These are phyloP conservation scores for Pseudocercospora cruenta DNA, from an alignment of 2,329 filamentous ascomycete genomes.

Conservation along the genomic window DNA sequence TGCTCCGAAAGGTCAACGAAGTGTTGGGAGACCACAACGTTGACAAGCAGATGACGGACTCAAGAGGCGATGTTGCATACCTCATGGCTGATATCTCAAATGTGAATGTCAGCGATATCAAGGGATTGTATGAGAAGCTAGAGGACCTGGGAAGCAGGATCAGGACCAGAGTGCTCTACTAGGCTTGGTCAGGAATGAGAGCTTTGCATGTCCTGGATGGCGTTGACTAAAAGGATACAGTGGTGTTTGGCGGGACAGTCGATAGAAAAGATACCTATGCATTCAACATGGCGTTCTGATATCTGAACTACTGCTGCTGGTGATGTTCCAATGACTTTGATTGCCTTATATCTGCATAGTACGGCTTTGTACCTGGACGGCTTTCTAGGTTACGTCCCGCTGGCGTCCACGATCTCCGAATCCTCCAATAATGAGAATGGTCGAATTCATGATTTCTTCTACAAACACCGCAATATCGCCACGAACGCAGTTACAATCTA, in stretches of 20 bases:
- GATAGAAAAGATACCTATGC: constrained; percentile 19
- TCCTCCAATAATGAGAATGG: too few relatives aligned
- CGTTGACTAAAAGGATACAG: background rate
- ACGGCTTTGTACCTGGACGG: too few relatives aligned
- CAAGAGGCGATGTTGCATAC: constrained; percentile 90
- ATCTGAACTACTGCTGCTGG: background rate
- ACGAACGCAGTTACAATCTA: too few relatives aligned
- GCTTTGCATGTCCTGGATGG: background rate
- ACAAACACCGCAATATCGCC: too few relatives aligned
- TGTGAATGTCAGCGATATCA: constrained; percentile 79
- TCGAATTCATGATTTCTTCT: too few relatives aligned
- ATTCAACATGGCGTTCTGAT: constrained; percentile 24
- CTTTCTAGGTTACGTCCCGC: too few relatives aligned
- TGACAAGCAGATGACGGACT: constrained; percentile 98
- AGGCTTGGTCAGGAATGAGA: background rate
- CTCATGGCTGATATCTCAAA: constrained; percentile 97
- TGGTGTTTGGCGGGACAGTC: background rate
- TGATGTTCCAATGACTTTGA: background rate
- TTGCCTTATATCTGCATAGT: background rate
- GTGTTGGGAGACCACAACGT: constrained; percentile 95
- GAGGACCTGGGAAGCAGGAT: constrained; percentile 66
- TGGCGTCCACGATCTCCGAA: too few relatives aligned
- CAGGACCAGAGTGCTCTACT: constrained; percentile 54
- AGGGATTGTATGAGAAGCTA: constrained; percentile 79
- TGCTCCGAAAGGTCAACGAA: constrained; percentile 91